These are phyloP conservation scores for Xylariaceae sp. DNA, from an alignment of 2,329 filamentous ascomycete species.

Conservation along the genomic window DNA sequence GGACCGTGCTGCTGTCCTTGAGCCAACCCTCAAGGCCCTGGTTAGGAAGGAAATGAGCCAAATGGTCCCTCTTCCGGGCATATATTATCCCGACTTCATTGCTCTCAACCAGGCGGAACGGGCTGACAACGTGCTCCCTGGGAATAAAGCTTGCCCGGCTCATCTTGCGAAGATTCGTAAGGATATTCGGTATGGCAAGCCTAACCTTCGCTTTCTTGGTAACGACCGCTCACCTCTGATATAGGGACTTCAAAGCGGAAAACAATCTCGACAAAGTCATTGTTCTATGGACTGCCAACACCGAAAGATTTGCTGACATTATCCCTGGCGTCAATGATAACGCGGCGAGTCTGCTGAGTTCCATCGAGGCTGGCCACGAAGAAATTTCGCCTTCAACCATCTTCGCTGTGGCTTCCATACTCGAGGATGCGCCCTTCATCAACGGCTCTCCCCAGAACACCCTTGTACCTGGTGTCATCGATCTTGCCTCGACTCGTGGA, in stretches of 20 bases:
- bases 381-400: constrained; percentile 95
- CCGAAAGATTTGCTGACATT: constrained; percentile 90
- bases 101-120: constrained; percentile 96
- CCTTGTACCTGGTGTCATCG: constrained; percentile 87
- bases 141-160: constrained; percentile 74
- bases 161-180: constrained; percentile 91
- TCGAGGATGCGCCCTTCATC: constrained; percentile 90
- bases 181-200: constrained; percentile 66
- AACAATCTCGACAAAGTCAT: constrained; percentile 91
- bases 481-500: constrained; percentile 78
- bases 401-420: constrained; percentile 89
- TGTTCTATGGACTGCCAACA: constrained; percentile 98
- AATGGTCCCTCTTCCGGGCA: constrained; percentile 84
- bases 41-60: constrained; percentile 89
- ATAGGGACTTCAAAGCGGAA: constrained; percentile 77
- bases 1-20: constrained; percentile 91
- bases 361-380: constrained; percentile 79
- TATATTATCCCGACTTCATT: constrained; percentile 99
- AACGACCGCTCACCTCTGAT: constrained; percentile 13
- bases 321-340: constrained; percentile 90
- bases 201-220: background rate
- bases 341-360: constrained; percentile 82
- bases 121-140: constrained; percentile 83
- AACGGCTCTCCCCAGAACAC: constrained; percentile 99
- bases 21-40: constrained; percentile 85